Evolutionary conservation across 768 basidiomycete genomes (phyloP), one percentile per base, ranked within the genome.

Genomic region (Xanthoconium stramineum): DNA sequence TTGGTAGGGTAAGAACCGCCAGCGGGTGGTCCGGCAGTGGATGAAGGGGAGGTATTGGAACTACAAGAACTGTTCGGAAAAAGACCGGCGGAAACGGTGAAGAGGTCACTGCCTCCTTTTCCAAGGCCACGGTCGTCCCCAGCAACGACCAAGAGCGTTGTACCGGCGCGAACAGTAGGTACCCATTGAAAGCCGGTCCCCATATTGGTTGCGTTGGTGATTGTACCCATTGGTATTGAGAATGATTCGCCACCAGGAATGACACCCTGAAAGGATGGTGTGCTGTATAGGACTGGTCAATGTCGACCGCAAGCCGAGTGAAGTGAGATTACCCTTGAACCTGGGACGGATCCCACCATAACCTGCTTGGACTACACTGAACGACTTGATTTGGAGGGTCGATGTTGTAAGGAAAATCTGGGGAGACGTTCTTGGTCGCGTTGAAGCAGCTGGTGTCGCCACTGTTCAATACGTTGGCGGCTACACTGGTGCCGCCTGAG

Each of bases 221-320:
- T 67, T 3, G 65, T 32, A 13, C 76, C 76, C 59, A 78, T 57
- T 2, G 86, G 86, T 44, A 92, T 80, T 7, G 75, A 62, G 66
- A 91, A 89, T 0, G 89, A 89, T 50, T 88, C 75, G 13, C 90
- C 90, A 1, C 90, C 91, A 1, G 91, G 91, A 33, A 92, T 91
- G 42, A 90, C 76, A 4, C 88, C 88, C 28, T 82, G 74, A 67
- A 89, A 88, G 35, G 68, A 78, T n/a, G 83, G 78, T 1, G 65
- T 81, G 15, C 88, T 88, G 56, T 28, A 50, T 33, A 39, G 29
- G 48, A n/a, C 3, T 13, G 30, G 29, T 45, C 58, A 56, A 32
- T 15, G 35, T 33, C n/a, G 42, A 50, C 37, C 47, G 17, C 11
- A 40, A 32, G 9, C n/a, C 5, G 36, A n/a, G 39, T 15, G 24